Base-by-base conservation (phyloP, 179 eudicot genomes). In the Drosera spatulata region DNA sequence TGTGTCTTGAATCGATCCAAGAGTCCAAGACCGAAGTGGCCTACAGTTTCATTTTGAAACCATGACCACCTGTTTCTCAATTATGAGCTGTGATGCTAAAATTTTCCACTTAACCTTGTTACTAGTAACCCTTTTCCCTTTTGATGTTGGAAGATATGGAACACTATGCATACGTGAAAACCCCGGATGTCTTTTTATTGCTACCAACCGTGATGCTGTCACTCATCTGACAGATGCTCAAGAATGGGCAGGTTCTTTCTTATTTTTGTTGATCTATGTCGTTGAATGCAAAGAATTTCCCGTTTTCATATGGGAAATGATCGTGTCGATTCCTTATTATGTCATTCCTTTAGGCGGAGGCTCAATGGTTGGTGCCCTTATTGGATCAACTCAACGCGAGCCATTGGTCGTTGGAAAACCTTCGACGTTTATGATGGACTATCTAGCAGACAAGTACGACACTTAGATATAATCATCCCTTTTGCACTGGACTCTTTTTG, bases 371-470 rank as follows among this genome's bases (percentile, higher is more conserved):
- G 95, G 95, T 55, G 99, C 97, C 55, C 76, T 94, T 41, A 44
- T 70, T 61, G 99, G 99, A 54, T 90, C 99, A 62, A 73, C 84
- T 68, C 78, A 90, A 65, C 79, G 72, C 48, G 97, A 94, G 72
- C 99, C 99, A 8, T 68, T 81, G 81, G 96, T 90, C 50, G 99
- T 94, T 9, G 99, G 97, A 50, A 94, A 94, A 71, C 97, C 99
- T 50, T 94, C 99, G 22, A 94, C 99, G 55, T 86, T 94, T 77
- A 90, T 94, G 99, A 94, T 94, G 99, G 99, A 94, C 66, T 90
- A 90, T 70, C 49, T 94, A 49, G 82, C 95, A 65, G 68, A 81
- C 14, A 61, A 86, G 97, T 90, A 90, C 48, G 87, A 15, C 58
- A 48, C 57, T 43, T 51, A 9, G 54, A 6, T 15, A n/a, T 53